Percentiles rank a stretch among this genome's conserved stretches.
Evolutionary conservation across 345 rosid species (phyloP).

Genomic region (Mangifera indica): DNA sequence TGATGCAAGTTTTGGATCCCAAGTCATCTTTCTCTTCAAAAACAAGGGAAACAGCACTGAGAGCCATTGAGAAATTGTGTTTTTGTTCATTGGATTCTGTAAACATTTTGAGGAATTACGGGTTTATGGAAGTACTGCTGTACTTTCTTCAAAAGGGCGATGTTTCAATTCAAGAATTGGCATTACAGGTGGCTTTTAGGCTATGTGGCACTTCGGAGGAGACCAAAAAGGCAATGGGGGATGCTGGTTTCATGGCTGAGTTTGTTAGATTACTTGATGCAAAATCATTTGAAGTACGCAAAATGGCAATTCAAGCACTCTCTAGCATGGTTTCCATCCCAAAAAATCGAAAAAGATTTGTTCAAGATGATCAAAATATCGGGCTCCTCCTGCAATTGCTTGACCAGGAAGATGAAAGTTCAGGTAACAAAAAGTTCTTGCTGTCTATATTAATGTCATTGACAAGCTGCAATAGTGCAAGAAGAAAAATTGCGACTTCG

Average conservation of each 20-base stretch:
- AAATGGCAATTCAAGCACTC: constrained; percentile 73
- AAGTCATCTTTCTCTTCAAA: constrained; percentile 45
- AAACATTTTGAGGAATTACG: constrained; percentile 40
- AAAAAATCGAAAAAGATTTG: constrained; percentile 62
- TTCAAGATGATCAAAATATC: constrained; percentile 67
- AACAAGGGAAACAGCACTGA: constrained; percentile 59
- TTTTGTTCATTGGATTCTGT: constrained; percentile 50
- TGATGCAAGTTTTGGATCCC: constrained; percentile 64
- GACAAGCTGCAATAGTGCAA: constrained; percentile 65
- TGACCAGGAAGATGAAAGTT: constrained; percentile 57
- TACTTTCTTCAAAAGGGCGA: constrained; percentile 61
- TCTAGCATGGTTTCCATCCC: constrained; percentile 56
- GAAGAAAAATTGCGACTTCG: constrained; percentile 74
- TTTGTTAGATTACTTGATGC: constrained; percentile 71
- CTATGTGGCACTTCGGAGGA: constrained; percentile 65
- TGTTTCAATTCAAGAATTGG: constrained; percentile 70
- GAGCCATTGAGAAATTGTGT: constrained; percentile 69
- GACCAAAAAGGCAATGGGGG: constrained; percentile 66
- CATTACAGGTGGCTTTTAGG: constrained; percentile 63
- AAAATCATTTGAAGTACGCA: constrained; percentile 68
- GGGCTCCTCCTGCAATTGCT: constrained; percentile 58
- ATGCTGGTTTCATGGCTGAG: constrained; percentile 78
- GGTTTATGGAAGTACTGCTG: constrained; percentile 59
- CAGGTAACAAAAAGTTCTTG: constrained; percentile 56
- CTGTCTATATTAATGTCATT: constrained; percentile 68